These are phyloP conservation scores for Vachellia collinsii DNA, from an alignment of 306 rosid species.

Conservation along the genomic window DNA sequence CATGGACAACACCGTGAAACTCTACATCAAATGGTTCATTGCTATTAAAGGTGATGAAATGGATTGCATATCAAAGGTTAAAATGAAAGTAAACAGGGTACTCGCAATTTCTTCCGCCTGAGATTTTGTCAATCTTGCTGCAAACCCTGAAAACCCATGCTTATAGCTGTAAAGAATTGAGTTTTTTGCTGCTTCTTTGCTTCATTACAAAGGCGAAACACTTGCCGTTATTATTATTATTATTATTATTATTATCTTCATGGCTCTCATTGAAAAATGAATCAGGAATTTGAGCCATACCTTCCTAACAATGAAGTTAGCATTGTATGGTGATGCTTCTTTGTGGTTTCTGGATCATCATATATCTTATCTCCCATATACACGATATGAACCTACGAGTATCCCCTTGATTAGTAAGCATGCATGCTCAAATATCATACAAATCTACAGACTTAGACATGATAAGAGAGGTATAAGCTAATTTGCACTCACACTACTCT, in stretches of 20 bases:
- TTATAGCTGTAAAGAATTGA: slow-evolving; percentile 77
- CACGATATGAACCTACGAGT: slow-evolving; percentile 68
- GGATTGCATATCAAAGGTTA: slow-evolving; percentile 6
- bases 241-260: background rate
- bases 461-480: slow-evolving; percentile 26
- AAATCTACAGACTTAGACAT: slow-evolving; percentile 22
- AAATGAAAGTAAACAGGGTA: slow-evolving; percentile 34
- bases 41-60: slow-evolving; percentile 37
- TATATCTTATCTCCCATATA: slow-evolving; percentile 66
- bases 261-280: slow-evolving; percentile 22
- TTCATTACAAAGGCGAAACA: slow-evolving; percentile 46
- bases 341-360: slow-evolving; percentile 54
- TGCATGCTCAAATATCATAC: slow-evolving; percentile 20
- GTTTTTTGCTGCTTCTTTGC: slow-evolving; percentile 72
- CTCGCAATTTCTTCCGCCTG: slow-evolving; percentile 66
- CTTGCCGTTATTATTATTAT: background rate
- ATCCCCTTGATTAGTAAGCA: slow-evolving; percentile 24
- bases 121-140: slow-evolving; percentile 70
- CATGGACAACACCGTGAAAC: slow-evolving; percentile 66
- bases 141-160: slow-evolving; percentile 89
- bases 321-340: slow-evolving; percentile 58
- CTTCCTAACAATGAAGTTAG: slow-evolving; percentile 68
- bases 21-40: slow-evolving; percentile 49
- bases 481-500: slow-evolving; percentile 52
- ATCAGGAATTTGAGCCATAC: slow-evolving; percentile 42